Evolutionary conservation across 352 stramenopile genomes (phyloP), one percentile per base, ranked within the genome.

Genomic region (Pythium rhizo-oryzae): DNA sequence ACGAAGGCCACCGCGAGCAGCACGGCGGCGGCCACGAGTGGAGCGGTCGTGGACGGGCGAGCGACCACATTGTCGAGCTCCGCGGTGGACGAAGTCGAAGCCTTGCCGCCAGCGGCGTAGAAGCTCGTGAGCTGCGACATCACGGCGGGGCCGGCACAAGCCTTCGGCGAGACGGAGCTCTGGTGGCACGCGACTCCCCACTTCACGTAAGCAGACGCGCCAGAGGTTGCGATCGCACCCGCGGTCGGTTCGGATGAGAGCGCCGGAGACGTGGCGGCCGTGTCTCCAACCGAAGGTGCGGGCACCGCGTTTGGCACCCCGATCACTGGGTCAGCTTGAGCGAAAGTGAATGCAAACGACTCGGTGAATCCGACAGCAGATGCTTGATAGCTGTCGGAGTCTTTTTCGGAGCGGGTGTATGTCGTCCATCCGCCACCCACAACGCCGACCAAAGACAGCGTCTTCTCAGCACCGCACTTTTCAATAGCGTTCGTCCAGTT

Each of bases 401-500:
- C 11, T 8, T 47, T 47, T 12, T 47, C 18, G 13, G 41, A 47
- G 9, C 9, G 25, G 33, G 25, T 59, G 35, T 64, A 70, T 16
- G 44, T 41, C 0, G 63, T 59, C 69, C 72, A 79, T 2, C 69
- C 72, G 8, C 72, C 72, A 18, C 72, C 69, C 0, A 79, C 72
- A 12, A 71, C 50, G 18, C 72, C 72, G 1, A 28, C 44, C 9
- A 79, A 62, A 19, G 52, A 47, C 15, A 79, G 49, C n/a, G 33
- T 62, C 28, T 62, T 74, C 15, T 63, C 18, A 19, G 37, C 47
- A 15, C 41, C 69, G 23, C 72, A 79, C 2, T 67, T 44, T 21
- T 54, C 55, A 11, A 69, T 33, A 18, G 19, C 56, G 12, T 19
- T 19, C 1, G 15, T 71, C 69, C 64, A 77, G 25, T 43, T 62